Conservation (phyloP, 164 flowering plant species). For the Macadamia integrifolia region DNA sequence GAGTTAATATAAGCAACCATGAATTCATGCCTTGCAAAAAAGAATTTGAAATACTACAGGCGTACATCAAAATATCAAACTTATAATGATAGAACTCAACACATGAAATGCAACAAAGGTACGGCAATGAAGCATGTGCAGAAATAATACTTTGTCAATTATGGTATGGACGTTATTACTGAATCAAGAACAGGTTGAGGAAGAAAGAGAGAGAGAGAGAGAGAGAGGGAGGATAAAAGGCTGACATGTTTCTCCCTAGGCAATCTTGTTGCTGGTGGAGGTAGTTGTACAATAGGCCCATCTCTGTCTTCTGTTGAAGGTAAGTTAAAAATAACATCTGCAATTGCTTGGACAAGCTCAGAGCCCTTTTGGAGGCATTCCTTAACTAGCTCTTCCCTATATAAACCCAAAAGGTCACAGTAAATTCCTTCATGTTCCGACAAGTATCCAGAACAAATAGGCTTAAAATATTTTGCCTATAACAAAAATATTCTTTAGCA, state of each 20-base stretch:
- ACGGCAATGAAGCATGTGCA: too few relatives aligned
- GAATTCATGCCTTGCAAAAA: not conserved
- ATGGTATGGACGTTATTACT: too few relatives aligned
- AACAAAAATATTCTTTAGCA: too few relatives aligned
- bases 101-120: too few relatives aligned
- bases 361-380: conserved; percentile 52
- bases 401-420: not conserved
- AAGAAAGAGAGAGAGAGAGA: too few relatives aligned
- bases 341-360: conserved; percentile 64
- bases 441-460: not conserved
- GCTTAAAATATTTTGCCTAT: not conserved
- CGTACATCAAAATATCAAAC: not conserved
- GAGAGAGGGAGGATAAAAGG: not conserved
- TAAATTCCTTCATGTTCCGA: not conserved
- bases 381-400: conserved; percentile 65
- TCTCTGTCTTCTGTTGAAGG: conserved; percentile 65
- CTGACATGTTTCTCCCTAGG: conserved; percentile 89
- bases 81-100: too few relatives aligned
- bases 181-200: too few relatives aligned
- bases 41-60: not conserved
- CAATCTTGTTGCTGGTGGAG: conserved; percentile 65
- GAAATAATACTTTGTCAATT: too few relatives aligned
- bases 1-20: not conserved
- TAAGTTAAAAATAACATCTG: conserved; percentile 57
- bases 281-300: conserved; percentile 78